Evolutionary conservation across 1,284 basidiomycete species (phyloP).

Genomic region (Leccinum subfulvum): DNA sequence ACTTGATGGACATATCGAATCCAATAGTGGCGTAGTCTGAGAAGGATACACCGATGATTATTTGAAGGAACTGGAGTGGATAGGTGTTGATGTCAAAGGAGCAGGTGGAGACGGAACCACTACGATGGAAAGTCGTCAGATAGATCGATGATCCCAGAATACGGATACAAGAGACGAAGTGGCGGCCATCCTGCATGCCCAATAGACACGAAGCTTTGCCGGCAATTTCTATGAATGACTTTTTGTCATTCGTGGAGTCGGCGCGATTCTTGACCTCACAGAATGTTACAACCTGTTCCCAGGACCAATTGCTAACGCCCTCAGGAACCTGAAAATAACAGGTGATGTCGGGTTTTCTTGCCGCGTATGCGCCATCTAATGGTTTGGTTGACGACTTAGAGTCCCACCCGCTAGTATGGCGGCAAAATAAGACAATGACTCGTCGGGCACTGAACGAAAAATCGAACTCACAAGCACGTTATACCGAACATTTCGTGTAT

Average conservation of each 20-base stretch:
- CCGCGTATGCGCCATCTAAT: neutral
- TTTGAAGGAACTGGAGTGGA: neutral
- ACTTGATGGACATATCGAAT: neutral
- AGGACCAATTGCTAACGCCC: neutral
- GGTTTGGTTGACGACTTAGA: neutral
- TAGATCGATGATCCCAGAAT: neutral
- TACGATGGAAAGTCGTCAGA: neutral
- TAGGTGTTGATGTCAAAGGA: neutral
- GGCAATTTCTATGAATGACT: neutral
- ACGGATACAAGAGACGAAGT: neutral
- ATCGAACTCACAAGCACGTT: no score
- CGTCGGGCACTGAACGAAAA: no score
- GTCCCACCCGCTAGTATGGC: neutral
- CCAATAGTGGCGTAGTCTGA: neutral
- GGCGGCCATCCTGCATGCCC: neutral
- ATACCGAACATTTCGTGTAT: no score
- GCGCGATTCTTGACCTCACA: neutral
- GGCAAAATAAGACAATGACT: neutral
- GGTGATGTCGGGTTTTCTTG: neutral
- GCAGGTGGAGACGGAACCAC: neutral
- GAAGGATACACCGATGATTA: neutral
- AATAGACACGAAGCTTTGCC: neutral
- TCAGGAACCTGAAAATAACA: constrained; percentile 1
- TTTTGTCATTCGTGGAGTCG: neutral
- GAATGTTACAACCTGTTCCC: neutral